Base-by-base conservation (phyloP, 164 flowering plant genomes). In the Tetracentron sinense region DNA sequence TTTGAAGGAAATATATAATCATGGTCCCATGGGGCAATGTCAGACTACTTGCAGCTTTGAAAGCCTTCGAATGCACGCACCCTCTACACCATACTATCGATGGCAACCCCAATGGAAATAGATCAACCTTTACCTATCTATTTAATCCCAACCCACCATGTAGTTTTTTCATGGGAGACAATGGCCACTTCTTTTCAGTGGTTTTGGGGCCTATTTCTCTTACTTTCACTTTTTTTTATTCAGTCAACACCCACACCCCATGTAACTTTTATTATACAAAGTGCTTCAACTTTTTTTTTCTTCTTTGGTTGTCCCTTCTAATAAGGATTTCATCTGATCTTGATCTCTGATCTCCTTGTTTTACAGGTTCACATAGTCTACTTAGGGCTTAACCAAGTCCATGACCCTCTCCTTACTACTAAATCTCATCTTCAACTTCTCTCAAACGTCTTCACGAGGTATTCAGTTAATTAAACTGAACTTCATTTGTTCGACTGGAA, bases 351-450 rank as follows among this genome's bases (percentile, higher is more conserved):
- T 58, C 19, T 42, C 63, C 28, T 62, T 49, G 14, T 52, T 62
- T 46, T 61, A 56, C 83, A 87, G 90, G 85, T 88, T 56, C 76
- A 83, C 70, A 76, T 88, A 33, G 86, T 82, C 22, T 88, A 85
- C 68, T 67, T 88, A 28, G 94, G 94, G 46, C 78, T 46, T 68
- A 72, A 50, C 75, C 71, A 60, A 17, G 15, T 28, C 27, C 29
- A 66, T 20, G 78, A 77, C 72, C 81, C 81, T 56, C 7, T 67
- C 22, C 78, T 82, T 61, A 79, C 85, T 42, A 74, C 85, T 16
- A 55, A 72, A 17, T 68, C 58, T 56, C 90, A 85, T 62, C 42
- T 75, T 42, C 76, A 71, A 30, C 77, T 85, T 62, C 87, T 88
- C 17, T 70, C 88, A 23, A 72, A 63, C n/a, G 81, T 85, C 58